Evolutionary conservation across 129 eudicot species (phyloP).

Genomic region (Chrysanthemum seticuspe): DNA sequence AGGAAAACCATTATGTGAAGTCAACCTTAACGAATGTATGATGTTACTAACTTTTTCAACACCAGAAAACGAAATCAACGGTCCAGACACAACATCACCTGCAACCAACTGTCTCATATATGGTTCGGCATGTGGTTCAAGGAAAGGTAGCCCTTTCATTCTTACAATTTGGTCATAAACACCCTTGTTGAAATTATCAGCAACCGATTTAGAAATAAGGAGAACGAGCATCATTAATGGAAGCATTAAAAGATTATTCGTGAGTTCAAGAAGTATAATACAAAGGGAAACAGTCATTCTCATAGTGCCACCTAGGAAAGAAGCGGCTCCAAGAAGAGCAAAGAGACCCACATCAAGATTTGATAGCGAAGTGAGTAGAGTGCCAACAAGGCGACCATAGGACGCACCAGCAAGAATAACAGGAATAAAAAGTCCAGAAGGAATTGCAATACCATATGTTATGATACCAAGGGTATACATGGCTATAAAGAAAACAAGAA

Average conservation of each 20-base stretch:
- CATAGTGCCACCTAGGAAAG: slow-evolving; percentile 98
- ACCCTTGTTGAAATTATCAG: slow-evolving; percentile 82
- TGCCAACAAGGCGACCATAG: slow-evolving; percentile 84
- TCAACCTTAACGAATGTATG: slow-evolving; percentile 55
- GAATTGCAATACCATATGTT: slow-evolving; percentile 97
- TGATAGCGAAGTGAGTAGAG: slow-evolving; percentile 49
- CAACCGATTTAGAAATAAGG: slow-evolving; percentile 87
- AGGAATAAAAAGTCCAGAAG: slow-evolving; percentile 95
- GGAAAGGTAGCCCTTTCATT: slow-evolving; percentile 86
- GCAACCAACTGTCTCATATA: slow-evolving; percentile 84
- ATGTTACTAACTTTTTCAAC: slow-evolving; percentile 85
- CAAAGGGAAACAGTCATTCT: slow-evolving; percentile 97
- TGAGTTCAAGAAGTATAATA: slow-evolving; percentile 90
- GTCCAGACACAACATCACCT: slow-evolving; percentile 90
- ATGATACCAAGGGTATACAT: slow-evolving; percentile 66
- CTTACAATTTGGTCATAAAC: slow-evolving; percentile 90
- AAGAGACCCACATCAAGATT: slow-evolving; percentile 78
- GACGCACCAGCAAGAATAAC: slow-evolving; percentile 94
- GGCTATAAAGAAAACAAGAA: slow-evolving; percentile 56
- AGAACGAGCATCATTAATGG: slow-evolving; percentile 90
- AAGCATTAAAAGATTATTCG: slow-evolving; percentile 76
- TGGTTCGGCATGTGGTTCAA: slow-evolving; percentile 96
- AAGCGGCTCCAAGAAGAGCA: slow-evolving; percentile 91
- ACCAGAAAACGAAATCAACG: slow-evolving; percentile 68
- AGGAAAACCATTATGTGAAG: slow-evolving; percentile 90